Conservation (phyloP, 2,329 filamentous ascomycete genomes). For the Cladophialophora bantiana region DNA sequence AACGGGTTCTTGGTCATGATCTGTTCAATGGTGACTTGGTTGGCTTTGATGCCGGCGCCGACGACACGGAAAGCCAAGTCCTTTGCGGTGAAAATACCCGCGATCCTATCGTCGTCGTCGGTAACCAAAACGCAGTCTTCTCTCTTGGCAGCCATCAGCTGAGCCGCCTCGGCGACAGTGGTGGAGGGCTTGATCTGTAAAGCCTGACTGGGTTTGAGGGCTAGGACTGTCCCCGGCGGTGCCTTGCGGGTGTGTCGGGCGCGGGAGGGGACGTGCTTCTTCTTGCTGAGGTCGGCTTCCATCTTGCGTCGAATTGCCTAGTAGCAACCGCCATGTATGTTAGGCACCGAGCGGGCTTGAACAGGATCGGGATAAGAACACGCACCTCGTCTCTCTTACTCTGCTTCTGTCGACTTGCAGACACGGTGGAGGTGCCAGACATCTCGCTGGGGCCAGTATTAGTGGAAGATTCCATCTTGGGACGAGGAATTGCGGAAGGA, state of each 20-base stretch:
- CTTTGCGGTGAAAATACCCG: constrained; percentile 98
- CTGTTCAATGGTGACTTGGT: constrained; percentile 89
- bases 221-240: constrained; percentile 92
- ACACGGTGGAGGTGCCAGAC: constrained; percentile 71
- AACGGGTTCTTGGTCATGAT: constrained; percentile 99
- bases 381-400: constrained; percentile 97
- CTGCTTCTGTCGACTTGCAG: constrained; percentile 94
- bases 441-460: constrained; percentile 58
- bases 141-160: constrained; percentile 98
- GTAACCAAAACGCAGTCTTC: constrained; percentile 98
- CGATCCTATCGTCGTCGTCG: constrained; percentile 96
- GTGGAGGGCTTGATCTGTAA: constrained; percentile 96
- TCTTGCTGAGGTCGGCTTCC: constrained; percentile 97
- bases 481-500: constrained; percentile 68
- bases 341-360: constrained; percentile 2
- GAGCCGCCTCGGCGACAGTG: constrained; percentile 92
- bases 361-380: constrained; percentile 33
- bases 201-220: constrained; percentile 91
- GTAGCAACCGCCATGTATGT: constrained; percentile 5
- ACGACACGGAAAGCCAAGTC: constrained; percentile 97
- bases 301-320: constrained; percentile 96
- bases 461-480: constrained; percentile 61
- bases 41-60: constrained; percentile 85
- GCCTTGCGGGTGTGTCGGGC: constrained; percentile 89
- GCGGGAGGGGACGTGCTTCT: constrained; percentile 80